Evolutionary conservation across 2,329 filamentous ascomycete species (phyloP).

Genomic region (Ophiostoma australiae): DNA sequence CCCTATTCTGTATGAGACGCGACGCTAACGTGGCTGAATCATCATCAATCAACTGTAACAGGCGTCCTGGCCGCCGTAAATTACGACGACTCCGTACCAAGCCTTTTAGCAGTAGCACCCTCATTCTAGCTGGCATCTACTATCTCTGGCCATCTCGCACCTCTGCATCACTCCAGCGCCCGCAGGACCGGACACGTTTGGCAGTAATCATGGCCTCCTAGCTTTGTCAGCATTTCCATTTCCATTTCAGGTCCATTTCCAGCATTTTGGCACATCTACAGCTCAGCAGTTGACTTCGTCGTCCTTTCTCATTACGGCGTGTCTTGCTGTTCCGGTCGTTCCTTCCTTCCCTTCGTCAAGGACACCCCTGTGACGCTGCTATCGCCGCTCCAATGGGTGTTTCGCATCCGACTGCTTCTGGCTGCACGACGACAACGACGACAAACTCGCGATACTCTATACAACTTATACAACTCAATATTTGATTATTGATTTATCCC

Average conservation of each 20-base stretch:
- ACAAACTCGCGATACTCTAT: background rate
- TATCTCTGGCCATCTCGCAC: background rate
- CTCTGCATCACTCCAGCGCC: slow-evolving; percentile 4
- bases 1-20: background rate
- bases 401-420: slow-evolving; percentile 8
- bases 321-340: slow-evolving; percentile 1
- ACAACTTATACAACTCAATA: background rate
- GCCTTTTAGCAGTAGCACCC: slow-evolving; percentile 5
- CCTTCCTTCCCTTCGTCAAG: background rate
- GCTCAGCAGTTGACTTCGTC: background rate
- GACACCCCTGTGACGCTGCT: slow-evolving; percentile 5
- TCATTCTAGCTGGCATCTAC: slow-evolving; percentile 3
- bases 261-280: background rate
- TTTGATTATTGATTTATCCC: background rate
- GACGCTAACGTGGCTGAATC: slow-evolving; percentile 12
- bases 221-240: background rate
- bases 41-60: background rate
- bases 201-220: background rate
- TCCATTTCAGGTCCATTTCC: no score
- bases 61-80: slow-evolving; percentile 10
- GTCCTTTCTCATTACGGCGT: background rate
- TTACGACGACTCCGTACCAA: slow-evolving; percentile 17
- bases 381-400: slow-evolving; percentile 13
- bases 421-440: slow-evolving; percentile 24
- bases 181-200: slow-evolving; percentile 11